Conservation (phyloP, 139 green algal genomes). For the Cymbomonas tetramitiformis region DNA sequence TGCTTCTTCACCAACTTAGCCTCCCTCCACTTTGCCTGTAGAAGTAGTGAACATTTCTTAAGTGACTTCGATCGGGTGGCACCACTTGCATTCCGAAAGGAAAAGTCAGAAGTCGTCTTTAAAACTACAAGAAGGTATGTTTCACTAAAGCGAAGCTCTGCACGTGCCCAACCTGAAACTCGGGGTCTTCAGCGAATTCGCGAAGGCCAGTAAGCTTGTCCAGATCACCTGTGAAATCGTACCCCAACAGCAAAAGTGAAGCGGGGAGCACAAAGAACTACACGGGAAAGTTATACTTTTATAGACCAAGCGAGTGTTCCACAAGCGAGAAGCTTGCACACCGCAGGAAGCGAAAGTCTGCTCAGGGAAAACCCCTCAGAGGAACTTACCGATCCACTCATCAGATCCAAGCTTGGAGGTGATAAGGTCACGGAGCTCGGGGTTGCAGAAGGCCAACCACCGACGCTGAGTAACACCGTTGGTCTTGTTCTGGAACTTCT, state of each 20-base stretch:
- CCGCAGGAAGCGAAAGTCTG: too few species aligned
- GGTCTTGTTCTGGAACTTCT: constrained; percentile 99
- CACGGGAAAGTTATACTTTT: too few species aligned
- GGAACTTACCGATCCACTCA: constrained; percentile 82
- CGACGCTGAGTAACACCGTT: constrained; percentile 80
- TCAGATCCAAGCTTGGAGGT: constrained; percentile 69
- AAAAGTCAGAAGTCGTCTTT: too few species aligned
- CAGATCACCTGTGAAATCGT: background rate
- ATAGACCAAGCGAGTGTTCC: too few species aligned
- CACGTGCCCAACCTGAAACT: constrained; percentile 57
- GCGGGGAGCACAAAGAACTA: background rate
- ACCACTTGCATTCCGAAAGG: constrained; percentile 74
- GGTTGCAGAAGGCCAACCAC: constrained; percentile 96
- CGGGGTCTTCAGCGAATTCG: constrained; percentile 50
- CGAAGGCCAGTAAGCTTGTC: background rate
- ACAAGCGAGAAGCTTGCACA: too few species aligned
- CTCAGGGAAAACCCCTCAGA: too few species aligned
- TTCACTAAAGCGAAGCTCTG: too few species aligned
- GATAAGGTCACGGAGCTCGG: constrained; percentile 66
- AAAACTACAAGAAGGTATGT: too few species aligned
- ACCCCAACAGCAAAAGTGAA: background rate
- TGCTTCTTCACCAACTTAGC: constrained; percentile 76
- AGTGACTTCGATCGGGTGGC: too few species aligned
- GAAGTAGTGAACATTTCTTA: too few species aligned
- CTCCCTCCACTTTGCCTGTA: constrained; percentile 10